Percentiles rank a stretch among this genome's conserved stretches.
phyloP scores from a whole-genome alignment of 495 filamentous ascomycete genomes.

The Beverwykella pulmonaria region DNA sequence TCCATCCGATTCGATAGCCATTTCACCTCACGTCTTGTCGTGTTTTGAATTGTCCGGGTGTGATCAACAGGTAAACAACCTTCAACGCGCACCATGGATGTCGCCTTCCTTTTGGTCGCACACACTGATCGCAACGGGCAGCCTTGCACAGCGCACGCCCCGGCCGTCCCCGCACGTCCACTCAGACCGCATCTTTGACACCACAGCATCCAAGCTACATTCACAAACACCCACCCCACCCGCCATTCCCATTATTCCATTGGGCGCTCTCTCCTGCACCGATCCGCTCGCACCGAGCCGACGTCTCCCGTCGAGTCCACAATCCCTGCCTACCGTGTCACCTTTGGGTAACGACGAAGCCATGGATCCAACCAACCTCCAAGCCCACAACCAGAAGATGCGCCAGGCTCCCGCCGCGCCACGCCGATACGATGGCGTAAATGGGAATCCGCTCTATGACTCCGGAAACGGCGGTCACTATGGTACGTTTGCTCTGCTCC shows the following conservation, averaged over 20 bases:
- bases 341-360: conserved; percentile 8
- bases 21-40: conserved; percentile 13
- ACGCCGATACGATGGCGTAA: conserved; percentile 45
- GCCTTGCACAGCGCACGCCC: conserved; percentile 9
- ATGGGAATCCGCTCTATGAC: conserved; percentile 70
- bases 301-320: not conserved
- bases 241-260: conserved; percentile 16
- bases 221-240: conserved; percentile 25
- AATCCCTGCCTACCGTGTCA: conserved; percentile 21
- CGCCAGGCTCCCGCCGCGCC: conserved; percentile 47
- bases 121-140: conserved; percentile 23
- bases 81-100: not conserved
- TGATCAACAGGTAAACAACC: conserved; percentile 36
- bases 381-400: conserved; percentile 54
- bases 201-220: conserved; percentile 29
- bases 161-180: conserved; percentile 15
- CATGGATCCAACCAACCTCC: conserved; percentile 63
- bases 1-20: conserved; percentile 34
- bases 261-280: conserved; percentile 21
- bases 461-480: conserved; percentile 82
- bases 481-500: conserved; percentile 58
- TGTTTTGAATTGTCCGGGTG: conserved; percentile 7
- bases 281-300: conserved; percentile 11
- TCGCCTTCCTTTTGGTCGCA: conserved; percentile 10
- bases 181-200: conserved; percentile 33